Conservation (phyloP, 371 early-diverging fungal genomes). For the Caulochytrium protostelioides region DNA sequence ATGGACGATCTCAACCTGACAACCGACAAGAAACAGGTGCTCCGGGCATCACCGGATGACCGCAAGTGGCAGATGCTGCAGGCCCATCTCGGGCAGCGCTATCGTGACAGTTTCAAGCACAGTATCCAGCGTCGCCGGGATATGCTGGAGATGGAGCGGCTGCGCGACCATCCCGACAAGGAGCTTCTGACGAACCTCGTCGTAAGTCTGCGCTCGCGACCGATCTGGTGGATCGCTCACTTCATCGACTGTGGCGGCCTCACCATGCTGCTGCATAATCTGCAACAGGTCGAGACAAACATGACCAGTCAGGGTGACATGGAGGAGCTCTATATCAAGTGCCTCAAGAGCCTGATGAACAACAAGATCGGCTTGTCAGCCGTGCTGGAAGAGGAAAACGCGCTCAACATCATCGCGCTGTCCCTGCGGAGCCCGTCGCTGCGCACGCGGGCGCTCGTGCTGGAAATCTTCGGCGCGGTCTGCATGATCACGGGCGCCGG, state of each 20-base stretch:
- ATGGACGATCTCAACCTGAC: conserved; percentile 30
- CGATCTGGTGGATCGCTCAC: conserved; percentile 25
- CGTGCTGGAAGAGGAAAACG: conserved; percentile 18
- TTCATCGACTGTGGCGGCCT: conserved; percentile 27
- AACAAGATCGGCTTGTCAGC: conserved; percentile 28
- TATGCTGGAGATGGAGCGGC: conserved; percentile 12
- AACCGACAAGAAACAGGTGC: conserved; percentile 21
- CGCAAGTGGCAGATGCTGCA: conserved; percentile 32
- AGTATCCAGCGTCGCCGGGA: conserved; percentile 10
- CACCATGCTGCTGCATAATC: conserved; percentile 15
- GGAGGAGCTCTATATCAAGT: conserved; percentile 27
- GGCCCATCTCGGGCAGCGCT: conserved; percentile 20
- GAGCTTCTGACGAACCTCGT: conserved; percentile 16
- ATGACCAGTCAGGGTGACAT: conserved; percentile 15
- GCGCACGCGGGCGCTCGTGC: conserved; percentile 16
- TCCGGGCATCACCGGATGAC: conserved; percentile 15
- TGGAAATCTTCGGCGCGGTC: conserved; percentile 30
- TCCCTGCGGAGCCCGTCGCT: conserved; percentile 20
- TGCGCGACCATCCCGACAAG: conserved; percentile 10
- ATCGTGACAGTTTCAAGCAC: conserved; percentile 6
- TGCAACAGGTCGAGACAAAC: conserved; percentile 12
- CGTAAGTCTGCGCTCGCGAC: conserved; percentile 18
- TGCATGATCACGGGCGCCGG: conserved; percentile 32
- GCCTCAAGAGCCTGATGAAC: conserved; percentile 28
- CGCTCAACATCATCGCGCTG: conserved; percentile 20